Conservation (phyloP, 2,329 filamentous ascomycete genomes). For the Coleophoma cylindrospora region DNA sequence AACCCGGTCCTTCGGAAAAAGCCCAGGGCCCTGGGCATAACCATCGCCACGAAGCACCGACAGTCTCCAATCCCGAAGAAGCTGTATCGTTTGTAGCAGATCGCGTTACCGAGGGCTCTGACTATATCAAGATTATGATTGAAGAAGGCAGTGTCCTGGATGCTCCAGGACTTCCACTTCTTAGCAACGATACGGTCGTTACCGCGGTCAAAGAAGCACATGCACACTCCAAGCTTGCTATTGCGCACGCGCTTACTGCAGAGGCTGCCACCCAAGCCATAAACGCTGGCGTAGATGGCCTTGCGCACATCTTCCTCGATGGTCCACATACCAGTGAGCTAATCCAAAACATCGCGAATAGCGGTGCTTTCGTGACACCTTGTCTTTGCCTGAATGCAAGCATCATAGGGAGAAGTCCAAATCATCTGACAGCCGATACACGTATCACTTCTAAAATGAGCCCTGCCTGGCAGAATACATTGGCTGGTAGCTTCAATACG, state of each 20-base stretch:
- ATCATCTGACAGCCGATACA: neutral
- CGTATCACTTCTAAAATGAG: neutral
- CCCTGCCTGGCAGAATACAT: neutral
- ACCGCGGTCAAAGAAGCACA: neutral
- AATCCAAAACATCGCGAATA: neutral
- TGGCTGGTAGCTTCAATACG: neutral
- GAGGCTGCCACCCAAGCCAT: neutral
- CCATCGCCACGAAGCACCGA: neutral
- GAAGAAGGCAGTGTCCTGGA: neutral
- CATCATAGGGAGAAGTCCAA: neutral
- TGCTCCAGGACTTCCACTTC: neutral
- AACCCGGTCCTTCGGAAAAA: neutral
- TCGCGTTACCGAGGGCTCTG: constrained; percentile 1
- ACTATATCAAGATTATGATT: constrained; percentile 9
- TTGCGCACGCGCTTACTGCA: constrained; percentile 8
- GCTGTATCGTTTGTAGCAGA: constrained; percentile 5
- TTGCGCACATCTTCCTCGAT: constrained; percentile 8
- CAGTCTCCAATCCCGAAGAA: neutral
- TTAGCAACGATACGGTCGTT: constrained; percentile 1
- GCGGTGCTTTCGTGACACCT: neutral
- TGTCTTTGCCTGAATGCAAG: neutral
- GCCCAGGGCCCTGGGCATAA: neutral
- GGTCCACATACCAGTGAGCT: neutral
- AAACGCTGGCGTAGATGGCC: constrained; percentile 5
- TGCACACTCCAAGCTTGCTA: constrained; percentile 1